Evolutionary conservation across 2,329 filamentous ascomycete genomes (phyloP).

Genomic region (Microascus cirrosus): DNA sequence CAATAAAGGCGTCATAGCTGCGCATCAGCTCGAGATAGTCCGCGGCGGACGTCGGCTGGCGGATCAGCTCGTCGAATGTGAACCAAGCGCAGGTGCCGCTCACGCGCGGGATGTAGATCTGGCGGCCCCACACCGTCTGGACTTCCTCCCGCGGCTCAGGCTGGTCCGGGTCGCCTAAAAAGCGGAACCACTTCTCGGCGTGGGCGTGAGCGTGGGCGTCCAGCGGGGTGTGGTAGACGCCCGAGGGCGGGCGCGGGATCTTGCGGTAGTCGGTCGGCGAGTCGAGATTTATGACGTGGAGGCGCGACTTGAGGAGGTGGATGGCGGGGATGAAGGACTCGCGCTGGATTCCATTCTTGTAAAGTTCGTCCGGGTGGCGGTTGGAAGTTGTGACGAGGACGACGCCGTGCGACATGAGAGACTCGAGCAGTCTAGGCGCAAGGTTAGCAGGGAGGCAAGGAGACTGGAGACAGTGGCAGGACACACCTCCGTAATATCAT

Average conservation of each 20-base stretch:
- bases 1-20: conserved; percentile 83
- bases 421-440: conserved; percentile 60
- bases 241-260: conserved; percentile 83
- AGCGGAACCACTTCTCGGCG: conserved; percentile 90
- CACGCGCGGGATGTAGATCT: conserved; percentile 77
- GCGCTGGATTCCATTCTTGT: conserved; percentile 95
- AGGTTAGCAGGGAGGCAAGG: neutral
- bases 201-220: conserved; percentile 68
- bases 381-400: conserved; percentile 95
- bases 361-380: conserved; percentile 89
- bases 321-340: conserved; percentile 95
- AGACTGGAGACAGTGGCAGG: neutral
- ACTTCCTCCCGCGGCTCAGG: conserved; percentile 64
- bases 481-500: conserved; percentile 79
- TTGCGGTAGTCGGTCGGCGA: conserved; percentile 95
- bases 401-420: conserved; percentile 91
- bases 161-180: conserved; percentile 74
- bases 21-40: conserved; percentile 90
- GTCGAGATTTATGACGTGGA: conserved; percentile 89
- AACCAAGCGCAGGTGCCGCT: conserved; percentile 85
- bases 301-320: conserved; percentile 70
- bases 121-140: conserved; percentile 85
- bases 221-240: conserved; percentile 86
- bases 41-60: conserved; percentile 77
- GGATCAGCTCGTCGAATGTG: conserved; percentile 85